Percentiles rank a stretch among this genome's conserved stretches.
phyloP scores from a whole-genome alignment of 1,284 basidiomycete species.

The Apiotrichum sp. region DNA sequence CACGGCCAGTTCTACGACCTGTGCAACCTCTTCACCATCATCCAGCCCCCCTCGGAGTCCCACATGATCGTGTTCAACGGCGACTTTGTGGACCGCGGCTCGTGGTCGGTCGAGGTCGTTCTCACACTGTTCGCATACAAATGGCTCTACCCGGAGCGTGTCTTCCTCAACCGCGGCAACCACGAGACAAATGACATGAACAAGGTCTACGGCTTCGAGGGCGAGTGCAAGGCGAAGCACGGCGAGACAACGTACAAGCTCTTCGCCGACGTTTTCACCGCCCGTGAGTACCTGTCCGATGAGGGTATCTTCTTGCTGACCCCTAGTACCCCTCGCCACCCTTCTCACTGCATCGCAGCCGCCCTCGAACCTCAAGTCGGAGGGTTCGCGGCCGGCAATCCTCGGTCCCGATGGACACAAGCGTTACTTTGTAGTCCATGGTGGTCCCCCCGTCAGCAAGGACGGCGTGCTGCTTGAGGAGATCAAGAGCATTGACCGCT shows the following conservation, averaged over 20 bases:
- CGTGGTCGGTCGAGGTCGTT: slow-evolving; percentile 93
- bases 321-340: slow-evolving; percentile 78
- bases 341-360: slow-evolving; percentile 68
- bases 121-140: slow-evolving; percentile 92
- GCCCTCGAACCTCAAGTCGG: slow-evolving; percentile 49
- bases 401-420: slow-evolving; percentile 77
- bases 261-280: slow-evolving; percentile 85
- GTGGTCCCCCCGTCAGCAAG: slow-evolving; percentile 82
- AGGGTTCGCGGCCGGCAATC: slow-evolving; percentile 53
- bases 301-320: not conserved
- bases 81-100: slow-evolving; percentile 94
- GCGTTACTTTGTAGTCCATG: slow-evolving; percentile 93
- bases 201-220: slow-evolving; percentile 86
- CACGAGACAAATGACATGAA: slow-evolving; percentile 87
- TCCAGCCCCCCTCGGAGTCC: slow-evolving; percentile 70
- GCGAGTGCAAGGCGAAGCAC: slow-evolving; percentile 92
- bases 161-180: slow-evolving; percentile 92
- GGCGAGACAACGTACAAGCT: slow-evolving; percentile 84
- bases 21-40: slow-evolving; percentile 77
- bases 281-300: slow-evolving; percentile 62
- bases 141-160: slow-evolving; percentile 83
- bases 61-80: slow-evolving; percentile 87
- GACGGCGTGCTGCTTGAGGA: slow-evolving; percentile 91
- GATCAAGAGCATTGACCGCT: slow-evolving; percentile 76
- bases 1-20: slow-evolving; percentile 85